These are phyloP conservation scores for Amaranthus hypochondriacus DNA, from an alignment of 148 eudicot species.

Conservation along the genomic window DNA sequence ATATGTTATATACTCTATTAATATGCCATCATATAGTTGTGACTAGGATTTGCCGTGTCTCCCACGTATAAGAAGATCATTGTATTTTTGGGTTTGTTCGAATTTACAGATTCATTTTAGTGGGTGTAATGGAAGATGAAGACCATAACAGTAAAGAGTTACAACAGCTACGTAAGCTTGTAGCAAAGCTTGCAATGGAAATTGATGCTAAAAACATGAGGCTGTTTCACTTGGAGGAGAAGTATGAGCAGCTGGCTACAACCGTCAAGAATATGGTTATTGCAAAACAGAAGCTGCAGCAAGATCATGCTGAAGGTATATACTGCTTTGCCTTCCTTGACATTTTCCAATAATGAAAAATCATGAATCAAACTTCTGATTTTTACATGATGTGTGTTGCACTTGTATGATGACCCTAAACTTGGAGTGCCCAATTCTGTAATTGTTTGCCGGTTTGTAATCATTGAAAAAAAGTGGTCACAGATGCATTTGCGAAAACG, in stretches of 20 bases:
- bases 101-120: conserved; percentile 7
- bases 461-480: no score
- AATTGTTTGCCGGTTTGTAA: not conserved
- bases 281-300: conserved; percentile 19
- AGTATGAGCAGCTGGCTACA: conserved; percentile 12
- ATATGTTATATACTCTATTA: no score
- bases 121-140: conserved; percentile 16
- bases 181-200: conserved; percentile 27
- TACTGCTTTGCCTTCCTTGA: not conserved
- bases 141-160: conserved; percentile 7
- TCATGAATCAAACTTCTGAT: not conserved
- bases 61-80: not conserved
- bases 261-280: conserved; percentile 17
- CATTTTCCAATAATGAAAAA: not conserved
- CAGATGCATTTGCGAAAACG: no score
- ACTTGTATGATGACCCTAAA: not conserved
- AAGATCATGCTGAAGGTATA: conserved; percentile 25
- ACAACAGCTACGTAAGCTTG: conserved; percentile 25
- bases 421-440: not conserved
- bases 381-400: not conserved
- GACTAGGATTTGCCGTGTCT: not conserved
- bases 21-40: not conserved
- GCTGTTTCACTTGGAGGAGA: conserved; percentile 22
- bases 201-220: conserved; percentile 31
- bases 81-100: conserved; percentile 3